Evolutionary conservation across 2,329 filamentous ascomycete genomes (phyloP), one percentile per base, ranked within the genome.

Genomic region (Scopulariopsis brevicaulis): DNA sequence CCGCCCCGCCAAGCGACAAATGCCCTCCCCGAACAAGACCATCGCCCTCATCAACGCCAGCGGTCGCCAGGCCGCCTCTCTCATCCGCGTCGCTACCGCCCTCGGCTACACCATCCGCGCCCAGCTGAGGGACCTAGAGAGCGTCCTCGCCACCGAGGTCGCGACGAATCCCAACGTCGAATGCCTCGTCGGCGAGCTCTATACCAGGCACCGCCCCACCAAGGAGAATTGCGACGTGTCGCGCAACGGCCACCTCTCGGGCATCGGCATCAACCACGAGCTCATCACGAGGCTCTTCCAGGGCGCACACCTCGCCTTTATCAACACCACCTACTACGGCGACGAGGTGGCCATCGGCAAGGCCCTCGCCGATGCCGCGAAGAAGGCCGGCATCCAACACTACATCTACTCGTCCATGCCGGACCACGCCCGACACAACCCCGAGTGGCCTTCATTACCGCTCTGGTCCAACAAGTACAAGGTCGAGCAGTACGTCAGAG

Each of bases 341-440:
- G 91, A 97, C 72, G 94, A 99, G 76, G 81, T 94, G 59, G 84
- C 86, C 46, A 95, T 96, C 64, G 94, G 94, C 62, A 86, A 88
- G 69, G 88, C 89, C 1, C 80, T 96, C 60, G 94, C 92, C 60
- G 89, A 96, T 67, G 91, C 90, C 15, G 93, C 93, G 57, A 93
- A 94, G 70, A 85, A 81, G 65, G 88, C 87, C 46, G 85, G 89
- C 55, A 83, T 97, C 53, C 84, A 91, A 65, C 94, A 97, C 72
- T 96, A 91, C 71, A 83, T 99, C 69, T 99, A 96, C 74, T 96
- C 90, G 64, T 95, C 90, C 66, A 96, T 97, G 92, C 93, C 94
- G 4, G 92, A 97, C 66, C 92, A 97, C 71, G 86, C 87, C 18
- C 83, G 87, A 50, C 91, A 92, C 71, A 84, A 88, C 62, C 75